These are phyloP conservation scores for Thelonectria olida DNA, from an alignment of 2,329 filamentous ascomycete genomes.

Conservation along the genomic window DNA sequence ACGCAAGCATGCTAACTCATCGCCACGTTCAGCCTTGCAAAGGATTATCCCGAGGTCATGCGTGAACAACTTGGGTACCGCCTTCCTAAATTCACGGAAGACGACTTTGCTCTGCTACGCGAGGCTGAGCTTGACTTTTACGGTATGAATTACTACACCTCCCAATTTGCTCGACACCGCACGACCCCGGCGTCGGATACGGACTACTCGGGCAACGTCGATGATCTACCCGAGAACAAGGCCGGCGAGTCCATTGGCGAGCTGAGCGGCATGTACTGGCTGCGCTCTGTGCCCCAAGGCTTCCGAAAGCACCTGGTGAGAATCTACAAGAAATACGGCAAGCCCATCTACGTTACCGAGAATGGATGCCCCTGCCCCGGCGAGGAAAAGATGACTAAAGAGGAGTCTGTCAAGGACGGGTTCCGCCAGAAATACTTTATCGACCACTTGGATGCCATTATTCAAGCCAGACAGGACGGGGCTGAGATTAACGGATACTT, in stretches of 20 bases:
- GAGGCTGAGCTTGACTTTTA: slow-evolving; percentile 40
- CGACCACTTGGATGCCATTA: slow-evolving; percentile 50
- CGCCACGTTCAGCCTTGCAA: neutral
- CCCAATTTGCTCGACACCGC: slow-evolving; percentile 41
- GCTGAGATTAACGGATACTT: slow-evolving; percentile 20
- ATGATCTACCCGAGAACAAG: slow-evolving; percentile 31
- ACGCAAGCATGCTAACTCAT: too few species aligned
- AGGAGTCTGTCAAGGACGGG: slow-evolving; percentile 47
- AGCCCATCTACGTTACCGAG: slow-evolving; percentile 27
- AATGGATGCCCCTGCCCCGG: slow-evolving; percentile 28
- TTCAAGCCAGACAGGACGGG: slow-evolving; percentile 22
- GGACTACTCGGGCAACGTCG: slow-evolving; percentile 29
- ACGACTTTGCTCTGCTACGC: slow-evolving; percentile 18
- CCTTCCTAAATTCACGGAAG: slow-evolving; percentile 29
- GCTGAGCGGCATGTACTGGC: slow-evolving; percentile 18
- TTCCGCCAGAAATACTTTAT: slow-evolving; percentile 50
- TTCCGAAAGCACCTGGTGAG: slow-evolving; percentile 28
- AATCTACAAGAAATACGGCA: slow-evolving; percentile 17
- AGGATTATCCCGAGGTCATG: slow-evolving; percentile 32
- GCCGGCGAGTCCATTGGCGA: slow-evolving; percentile 30
- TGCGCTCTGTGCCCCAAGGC: slow-evolving; percentile 16
- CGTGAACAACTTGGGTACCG: slow-evolving; percentile 25
- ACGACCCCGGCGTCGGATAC: slow-evolving; percentile 29
- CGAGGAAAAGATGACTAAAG: slow-evolving; percentile 26
- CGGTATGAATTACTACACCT: slow-evolving; percentile 48